Evolutionary conservation across 176 grass and related monocot genomes (phyloP), one percentile per base, ranked within the genome.

Genomic region (barley (Hordeum vulgare)): DNA sequence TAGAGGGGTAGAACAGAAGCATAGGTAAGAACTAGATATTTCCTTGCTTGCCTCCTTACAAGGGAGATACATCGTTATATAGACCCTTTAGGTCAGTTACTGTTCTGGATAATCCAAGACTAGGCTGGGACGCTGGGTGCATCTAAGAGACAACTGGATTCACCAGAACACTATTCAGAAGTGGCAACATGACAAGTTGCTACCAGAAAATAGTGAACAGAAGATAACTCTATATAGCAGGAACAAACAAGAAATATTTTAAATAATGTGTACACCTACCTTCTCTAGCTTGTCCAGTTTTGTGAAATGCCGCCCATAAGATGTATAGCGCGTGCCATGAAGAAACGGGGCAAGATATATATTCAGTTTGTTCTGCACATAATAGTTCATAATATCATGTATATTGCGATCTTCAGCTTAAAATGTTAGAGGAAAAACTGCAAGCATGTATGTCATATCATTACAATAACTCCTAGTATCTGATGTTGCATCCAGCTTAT

Each of bases 291-390:
- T 94, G 37, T 89, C 57, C 66, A 87, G 23, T 85, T 94, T 91
- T 12, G 92, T 94, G 62, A 94, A 94, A 80, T 94, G 89, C 18
- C 92, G 92, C 25, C 92, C 92, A 89, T 85, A 94, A 54, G 92
- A 89, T 84, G 92, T 94, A 49, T 94, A 94, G 29, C 89, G 92
- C 81, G 87, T 87, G 45, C 92, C 89, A 94, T 91, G 86, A 75
- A 94, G 41, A 87, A 94, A 94, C 1, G 92, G 92, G 36, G 92
- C 89, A 62, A 94, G 86, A 87, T 45, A 87, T 82, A 94, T 44
- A 64, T 35, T 80, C 61, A 89, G 45, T 64, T 89, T 94, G 54
- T 89, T 89, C 92, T 94, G 84, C 31, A 61, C 15, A 33, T 60
- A 64, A 82, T 79, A 78, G 53, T 9, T 68, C 28, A 51, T 12